Conservation (phyloP, 1,284 basidiomycete species). For the Erythrobasidium hasegawianum region DNA sequence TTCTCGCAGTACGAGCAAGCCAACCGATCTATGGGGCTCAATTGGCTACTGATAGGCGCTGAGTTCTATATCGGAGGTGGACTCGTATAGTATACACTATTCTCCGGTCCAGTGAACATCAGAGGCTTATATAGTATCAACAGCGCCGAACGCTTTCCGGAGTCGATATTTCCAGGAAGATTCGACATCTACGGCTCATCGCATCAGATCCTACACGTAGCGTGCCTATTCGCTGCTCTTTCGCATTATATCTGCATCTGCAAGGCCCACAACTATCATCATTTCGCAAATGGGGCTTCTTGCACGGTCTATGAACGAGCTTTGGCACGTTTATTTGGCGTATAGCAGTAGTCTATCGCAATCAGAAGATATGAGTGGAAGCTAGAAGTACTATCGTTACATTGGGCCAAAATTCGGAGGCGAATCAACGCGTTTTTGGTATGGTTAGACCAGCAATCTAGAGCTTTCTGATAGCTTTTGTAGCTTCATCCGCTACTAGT, state of each 20-base stretch:
- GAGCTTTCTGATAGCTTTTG: conserved; percentile 4
- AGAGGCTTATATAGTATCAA: background rate
- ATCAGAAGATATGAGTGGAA: too few relatives aligned
- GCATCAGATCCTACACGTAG: conserved; percentile 44
- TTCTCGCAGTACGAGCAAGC: background rate
- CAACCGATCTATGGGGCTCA: conserved; percentile 32
- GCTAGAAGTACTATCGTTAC: too few relatives aligned
- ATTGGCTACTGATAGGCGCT: conserved; percentile 39
- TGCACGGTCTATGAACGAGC: background rate
- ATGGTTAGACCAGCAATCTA: too few relatives aligned
- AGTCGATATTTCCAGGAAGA: conserved; percentile 38
- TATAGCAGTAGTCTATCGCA: too few relatives aligned
- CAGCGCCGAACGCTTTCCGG: conserved; percentile 42
- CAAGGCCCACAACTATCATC: conserved; percentile 11
- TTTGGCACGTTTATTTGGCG: too few relatives aligned
- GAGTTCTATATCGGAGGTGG: conserved; percentile 40
- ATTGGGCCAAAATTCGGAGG: too few relatives aligned
- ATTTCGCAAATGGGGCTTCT: background rate
- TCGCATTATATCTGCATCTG: conserved; percentile 29
- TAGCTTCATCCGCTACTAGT: conserved; percentile 5
- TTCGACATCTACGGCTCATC: conserved; percentile 40
- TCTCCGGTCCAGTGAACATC: background rate
- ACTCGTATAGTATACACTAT: conserved; percentile 30
- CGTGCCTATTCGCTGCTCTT: conserved; percentile 17
- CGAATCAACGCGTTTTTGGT: too few relatives aligned